A percentile compares a stretch with the other conserved stretches of the same genome.
Evolutionary conservation across 1,284 basidiomycete genomes (phyloP).

Genomic region (Tilletia indica): DNA sequence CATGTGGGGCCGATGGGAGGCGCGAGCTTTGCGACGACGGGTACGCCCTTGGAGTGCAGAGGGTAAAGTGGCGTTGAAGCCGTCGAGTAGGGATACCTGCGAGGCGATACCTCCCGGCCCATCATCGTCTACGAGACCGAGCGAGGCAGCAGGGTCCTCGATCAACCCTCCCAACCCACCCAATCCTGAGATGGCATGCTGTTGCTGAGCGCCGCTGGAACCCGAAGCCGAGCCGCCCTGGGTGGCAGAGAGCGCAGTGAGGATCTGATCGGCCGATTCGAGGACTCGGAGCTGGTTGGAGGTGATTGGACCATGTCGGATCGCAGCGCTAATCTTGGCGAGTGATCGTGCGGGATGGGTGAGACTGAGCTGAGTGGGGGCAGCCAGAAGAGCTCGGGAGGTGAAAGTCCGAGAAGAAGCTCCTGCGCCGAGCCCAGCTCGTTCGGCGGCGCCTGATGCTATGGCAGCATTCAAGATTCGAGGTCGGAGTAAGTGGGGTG

Average conservation of each 20-base stretch:
- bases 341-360: slow-evolving; percentile 47
- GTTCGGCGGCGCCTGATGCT: slow-evolving; percentile 29
- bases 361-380: slow-evolving; percentile 34
- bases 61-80: slow-evolving; percentile 53
- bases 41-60: slow-evolving; percentile 39
- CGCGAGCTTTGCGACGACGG: slow-evolving; percentile 38
- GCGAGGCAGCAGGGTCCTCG: slow-evolving; percentile 11
- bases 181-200: slow-evolving; percentile 26
- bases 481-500: slow-evolving; percentile 53
- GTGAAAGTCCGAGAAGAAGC: slow-evolving; percentile 34
- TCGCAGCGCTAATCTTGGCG: slow-evolving; percentile 45
- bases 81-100: slow-evolving; percentile 50
- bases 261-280: slow-evolving; percentile 51
- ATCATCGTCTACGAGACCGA: slow-evolving; percentile 3
- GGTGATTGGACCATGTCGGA: slow-evolving; percentile 46
- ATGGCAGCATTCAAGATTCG: slow-evolving; percentile 46
- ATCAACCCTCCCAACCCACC: neutral
- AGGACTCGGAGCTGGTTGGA: slow-evolving; percentile 49
- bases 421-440: slow-evolving; percentile 17
- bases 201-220: slow-evolving; percentile 12
- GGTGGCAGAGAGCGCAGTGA: slow-evolving; percentile 33
- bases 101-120: slow-evolving; percentile 23
- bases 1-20: slow-evolving; percentile 37
- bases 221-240: slow-evolving; percentile 6
- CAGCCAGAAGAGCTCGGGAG: slow-evolving; percentile 3